A percentile compares a stretch with the other conserved stretches of the same genome.
phyloP scores from a whole-genome alignment of 331 rosid species.

The Spiraea crenata region DNA sequence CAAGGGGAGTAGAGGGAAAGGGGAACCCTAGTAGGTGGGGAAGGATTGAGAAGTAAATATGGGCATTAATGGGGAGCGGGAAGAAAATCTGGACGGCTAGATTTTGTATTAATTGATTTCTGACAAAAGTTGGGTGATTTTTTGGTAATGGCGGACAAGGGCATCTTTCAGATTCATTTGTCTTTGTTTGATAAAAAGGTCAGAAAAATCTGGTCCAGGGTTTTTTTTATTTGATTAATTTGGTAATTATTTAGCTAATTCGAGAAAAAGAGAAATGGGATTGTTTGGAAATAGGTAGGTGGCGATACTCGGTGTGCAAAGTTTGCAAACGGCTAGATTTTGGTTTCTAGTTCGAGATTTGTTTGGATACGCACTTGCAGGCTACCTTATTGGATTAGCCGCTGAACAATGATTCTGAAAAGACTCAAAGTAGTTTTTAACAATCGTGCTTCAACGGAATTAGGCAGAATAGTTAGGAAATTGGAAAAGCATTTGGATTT shows the following conservation, averaged over 20 bases:
- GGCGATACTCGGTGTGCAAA: background rate
- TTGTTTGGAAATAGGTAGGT: background rate
- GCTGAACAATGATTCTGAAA: too few species aligned
- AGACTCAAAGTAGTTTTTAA: too few species aligned
- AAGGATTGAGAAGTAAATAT: conserved; percentile 16
- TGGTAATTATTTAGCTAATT: too few species aligned
- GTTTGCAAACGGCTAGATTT: background rate
- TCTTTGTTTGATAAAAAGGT: background rate
- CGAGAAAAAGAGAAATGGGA: background rate
- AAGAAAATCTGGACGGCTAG: conserved; percentile 24
- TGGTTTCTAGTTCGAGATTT: background rate
- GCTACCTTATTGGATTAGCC: too few species aligned
- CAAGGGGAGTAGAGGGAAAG: background rate
- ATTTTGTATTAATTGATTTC: conserved; percentile 5
- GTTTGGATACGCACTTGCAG: background rate
- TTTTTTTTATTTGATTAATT: background rate
- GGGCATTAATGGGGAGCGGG: conserved; percentile 5
- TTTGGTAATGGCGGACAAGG: conserved; percentile 16
- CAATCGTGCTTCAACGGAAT: too few species aligned
- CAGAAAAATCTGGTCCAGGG: background rate
- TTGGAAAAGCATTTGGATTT: too few species aligned
- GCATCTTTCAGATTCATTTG: conserved; percentile 21
- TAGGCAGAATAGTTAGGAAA: too few species aligned
- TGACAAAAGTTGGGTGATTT: conserved; percentile 8
- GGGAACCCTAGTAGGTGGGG: conserved; percentile 28